These are phyloP conservation scores for Chalciporus piperatus DNA, from an alignment of 768 basidiomycete genomes.

Conservation along the genomic window DNA sequence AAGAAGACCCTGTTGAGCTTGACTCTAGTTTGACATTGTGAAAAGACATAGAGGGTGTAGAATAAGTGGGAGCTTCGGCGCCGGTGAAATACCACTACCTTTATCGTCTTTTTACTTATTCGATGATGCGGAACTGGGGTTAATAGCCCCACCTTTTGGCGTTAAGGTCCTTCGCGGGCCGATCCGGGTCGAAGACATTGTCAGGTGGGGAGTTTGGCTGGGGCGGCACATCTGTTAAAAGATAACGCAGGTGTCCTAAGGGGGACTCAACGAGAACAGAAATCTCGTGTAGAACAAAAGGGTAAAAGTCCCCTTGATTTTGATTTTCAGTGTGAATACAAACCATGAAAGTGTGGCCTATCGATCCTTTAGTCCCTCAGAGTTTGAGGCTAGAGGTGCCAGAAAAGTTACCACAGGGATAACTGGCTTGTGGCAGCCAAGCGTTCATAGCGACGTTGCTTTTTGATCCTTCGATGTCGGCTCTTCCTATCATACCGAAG, in stretches of 20 bases:
- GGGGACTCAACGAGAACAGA: slow-evolving; percentile 78
- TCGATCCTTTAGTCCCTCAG: slow-evolving; percentile 79
- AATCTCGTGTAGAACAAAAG: slow-evolving; percentile 61
- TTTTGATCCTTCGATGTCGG: slow-evolving; percentile 82
- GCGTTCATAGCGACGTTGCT: slow-evolving; percentile 82
- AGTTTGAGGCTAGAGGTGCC: slow-evolving; percentile 80
- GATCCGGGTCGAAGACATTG: slow-evolving; percentile 74
- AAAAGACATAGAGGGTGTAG: slow-evolving; percentile 81
- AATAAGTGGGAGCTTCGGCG: slow-evolving; percentile 74
- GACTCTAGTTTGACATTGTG: slow-evolving; percentile 86
- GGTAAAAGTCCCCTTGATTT: slow-evolving; percentile 55
- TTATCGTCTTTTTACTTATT: slow-evolving; percentile 80
- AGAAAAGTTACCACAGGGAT: slow-evolving; percentile 78
- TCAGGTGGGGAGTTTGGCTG: slow-evolving; percentile 83
- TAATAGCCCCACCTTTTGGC: slow-evolving; percentile 69
- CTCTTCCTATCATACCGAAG: slow-evolving; percentile 81
- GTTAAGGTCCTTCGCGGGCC: slow-evolving; percentile 65
- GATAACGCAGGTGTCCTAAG: slow-evolving; percentile 81
- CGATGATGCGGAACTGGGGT: slow-evolving; percentile 70
- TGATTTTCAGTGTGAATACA: slow-evolving; percentile 80
- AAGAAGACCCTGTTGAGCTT: slow-evolving; percentile 85
- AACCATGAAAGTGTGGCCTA: slow-evolving; percentile 83
- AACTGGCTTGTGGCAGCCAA: slow-evolving; percentile 82
- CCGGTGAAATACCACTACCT: slow-evolving; percentile 80
- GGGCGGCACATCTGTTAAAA: slow-evolving; percentile 79